Base-by-base conservation (phyloP, 257 asterid species). In the Ligustrum vulgare region DNA sequence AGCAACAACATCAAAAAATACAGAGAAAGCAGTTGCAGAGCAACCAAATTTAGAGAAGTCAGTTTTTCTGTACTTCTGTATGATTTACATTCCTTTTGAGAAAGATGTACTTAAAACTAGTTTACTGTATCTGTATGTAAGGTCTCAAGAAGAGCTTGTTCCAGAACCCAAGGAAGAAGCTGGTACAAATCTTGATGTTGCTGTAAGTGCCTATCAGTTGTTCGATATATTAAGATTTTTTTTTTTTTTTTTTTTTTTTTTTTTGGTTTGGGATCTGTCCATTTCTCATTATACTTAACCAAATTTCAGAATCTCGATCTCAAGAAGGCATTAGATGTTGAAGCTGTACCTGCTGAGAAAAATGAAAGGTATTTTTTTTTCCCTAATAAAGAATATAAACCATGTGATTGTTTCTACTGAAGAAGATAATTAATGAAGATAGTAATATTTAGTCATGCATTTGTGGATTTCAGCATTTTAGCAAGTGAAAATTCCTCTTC, bases 11-110 rank as follows among this genome's bases (percentile, higher is more conserved):
- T 77, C 89, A 45, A 78, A 78, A 73, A 75, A 76, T 47, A 80
- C 80, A n/a, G 78, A 77, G 49, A 89, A 82, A 63, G 72, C 80
- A 81, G 72, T 64, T 4, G 60, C 77, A 25, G 82, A 82, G 67
- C 72, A 80, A 39, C 80, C 67, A 31, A 72, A 65, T 35, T 82
- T 75, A 69, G 75, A 72, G 69, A 77, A 71, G 96, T 88, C 43
- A 77, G 86, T 80, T 58, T 54, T 74, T 75, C 25, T 63, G 2
- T 63, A 39, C 31, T 49, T 3, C 63, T 54, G 20, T 54, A 54
- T 7, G 11, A 54, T n/a, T n/a, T 54, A 4, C 25, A n/a, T 54
- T n/a, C 63, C 6, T 36, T 43, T 45, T 15, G 31, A 58, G 63
- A 70, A 43, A 41, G 37, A 39, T 31, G 49, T 62, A 0, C 32